Evolutionary conservation across 768 basidiomycete genomes (phyloP), one percentile per base, ranked within the genome.

Genomic region (Suillus subalutaceus): DNA sequence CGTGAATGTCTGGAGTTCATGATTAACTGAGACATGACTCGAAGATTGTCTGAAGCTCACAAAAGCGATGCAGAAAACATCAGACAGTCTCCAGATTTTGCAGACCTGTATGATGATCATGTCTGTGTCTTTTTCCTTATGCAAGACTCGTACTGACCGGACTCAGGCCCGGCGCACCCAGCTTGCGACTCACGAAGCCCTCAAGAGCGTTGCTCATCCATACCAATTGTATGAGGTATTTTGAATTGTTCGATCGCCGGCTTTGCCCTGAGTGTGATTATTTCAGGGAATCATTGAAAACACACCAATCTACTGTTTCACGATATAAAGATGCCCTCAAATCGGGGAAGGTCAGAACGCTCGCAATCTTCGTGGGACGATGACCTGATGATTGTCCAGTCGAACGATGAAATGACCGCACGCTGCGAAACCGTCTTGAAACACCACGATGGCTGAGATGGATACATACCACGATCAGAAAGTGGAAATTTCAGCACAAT

Each of bases 391-490:
- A 38, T 52, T n/a, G 12, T 37, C 16, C 72, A 90, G 88, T 75
- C 83, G 16, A 82, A 90, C 69, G 88, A 90, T 58, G 88, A 90
- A 20, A 78, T 90, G 68, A 87, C 88, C 2, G 83, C 86, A 4
- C 86, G 94, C 23, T 94, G 91, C 74, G 94, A 96, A 77, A 95
- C 94, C 0, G 92, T 94, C n/a, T 7, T 79, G 96, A 32, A 95
- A 96, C 74, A 88, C 88, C 10, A 94, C 93, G 2, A 90, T 94
- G 88, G 92, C 94, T 1, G 93, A 96, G 79, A 88, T 95, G 82
- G 90, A 92, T 60, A 87, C 84, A 1, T 92, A 93, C 70, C 91
- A 93, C 72, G 77, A 79, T 0, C 90, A 93, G 75, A 91, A 93
- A 74, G 73, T 75, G 8, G 90, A 92, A 92, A 94, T 69, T 88